These are phyloP conservation scores for Colletotrichum karsti DNA, from an alignment of 2,329 filamentous ascomycete species.

Conservation along the genomic window DNA sequence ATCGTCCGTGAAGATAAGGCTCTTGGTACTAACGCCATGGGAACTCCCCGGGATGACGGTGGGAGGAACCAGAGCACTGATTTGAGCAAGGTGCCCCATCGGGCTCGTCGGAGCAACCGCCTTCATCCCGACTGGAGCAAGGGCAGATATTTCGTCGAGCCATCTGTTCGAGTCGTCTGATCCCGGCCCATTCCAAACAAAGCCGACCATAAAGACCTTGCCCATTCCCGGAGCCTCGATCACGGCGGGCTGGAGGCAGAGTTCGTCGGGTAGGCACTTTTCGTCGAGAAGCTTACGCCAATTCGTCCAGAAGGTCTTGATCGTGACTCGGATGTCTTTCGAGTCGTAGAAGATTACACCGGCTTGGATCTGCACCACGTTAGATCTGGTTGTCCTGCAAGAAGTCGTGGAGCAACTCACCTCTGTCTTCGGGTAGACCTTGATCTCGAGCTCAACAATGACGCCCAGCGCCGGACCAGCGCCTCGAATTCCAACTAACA, in stretches of 20 bases:
- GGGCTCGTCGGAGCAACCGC: conserved; percentile 35
- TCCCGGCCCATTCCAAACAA: conserved; percentile 43
- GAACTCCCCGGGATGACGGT: conserved; percentile 30
- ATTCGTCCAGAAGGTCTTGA: conserved; percentile 27
- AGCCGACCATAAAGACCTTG: conserved; percentile 34
- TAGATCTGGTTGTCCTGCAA: conserved; percentile 33
- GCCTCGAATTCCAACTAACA: conserved; percentile 48
- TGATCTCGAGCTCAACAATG: conserved; percentile 48
- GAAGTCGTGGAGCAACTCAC: conserved; percentile 32
- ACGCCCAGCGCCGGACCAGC: conserved; percentile 47
- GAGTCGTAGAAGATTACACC: conserved; percentile 41
- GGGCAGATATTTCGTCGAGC: conserved; percentile 36
- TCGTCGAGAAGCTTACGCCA: conserved; percentile 32
- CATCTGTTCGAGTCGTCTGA: conserved; percentile 37
- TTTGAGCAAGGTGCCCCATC: conserved; percentile 29
- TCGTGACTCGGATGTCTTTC: conserved; percentile 34
- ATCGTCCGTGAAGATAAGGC: conserved; percentile 33
- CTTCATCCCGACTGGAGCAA: conserved; percentile 37
- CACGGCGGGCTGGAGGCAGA: conserved; percentile 37
- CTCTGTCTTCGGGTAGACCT: conserved; percentile 44
- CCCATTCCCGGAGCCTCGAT: conserved; percentile 40
- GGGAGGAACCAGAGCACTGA: conserved; percentile 32
- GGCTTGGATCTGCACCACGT: conserved; percentile 30
- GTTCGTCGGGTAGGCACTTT: conserved; percentile 27
- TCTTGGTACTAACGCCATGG: conserved; percentile 32